phyloP scores from a whole-genome alignment of 257 asterid genomes.

The Penstemon davidsonii region DNA sequence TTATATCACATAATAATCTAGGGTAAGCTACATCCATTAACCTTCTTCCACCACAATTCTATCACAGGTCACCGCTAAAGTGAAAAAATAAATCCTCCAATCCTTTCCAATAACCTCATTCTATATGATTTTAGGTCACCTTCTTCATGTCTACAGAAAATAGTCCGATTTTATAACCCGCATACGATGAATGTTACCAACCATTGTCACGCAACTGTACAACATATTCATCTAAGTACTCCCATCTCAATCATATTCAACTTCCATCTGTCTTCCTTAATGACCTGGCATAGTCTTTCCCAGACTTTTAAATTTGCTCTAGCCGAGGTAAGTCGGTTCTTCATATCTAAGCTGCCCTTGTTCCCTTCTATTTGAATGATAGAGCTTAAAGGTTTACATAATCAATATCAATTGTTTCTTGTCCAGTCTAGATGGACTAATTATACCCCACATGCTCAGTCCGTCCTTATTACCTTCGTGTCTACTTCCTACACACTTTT shows the following conservation, averaged over 20 bases:
- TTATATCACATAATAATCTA: too few relatives aligned
- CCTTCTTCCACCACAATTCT: too few relatives aligned
- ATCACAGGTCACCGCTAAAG: too few relatives aligned
- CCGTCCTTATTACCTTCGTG: neutral
- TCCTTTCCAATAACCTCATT: neutral
- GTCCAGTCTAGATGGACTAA: neutral
- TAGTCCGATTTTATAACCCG: neutral
- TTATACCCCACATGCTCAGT: neutral
- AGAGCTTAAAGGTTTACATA: neutral
- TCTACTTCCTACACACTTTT: neutral
- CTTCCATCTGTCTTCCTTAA: neutral
- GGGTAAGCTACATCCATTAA: too few relatives aligned
- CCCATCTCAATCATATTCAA: neutral
- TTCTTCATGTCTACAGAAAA: neutral
- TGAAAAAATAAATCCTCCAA: too few relatives aligned
- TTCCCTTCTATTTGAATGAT: neutral
- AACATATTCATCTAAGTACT: neutral
- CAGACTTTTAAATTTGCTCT: neutral
- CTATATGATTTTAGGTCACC: conserved; percentile 4
- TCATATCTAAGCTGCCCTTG: neutral
- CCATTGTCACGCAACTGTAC: neutral
- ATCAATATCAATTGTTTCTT: neutral
- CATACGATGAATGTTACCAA: neutral
- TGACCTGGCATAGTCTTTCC: neutral
- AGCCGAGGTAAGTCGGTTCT: neutral